Evolutionary conservation across 352 stramenopile species (phyloP).

Genomic region (Halophytophthora polymorphica): DNA sequence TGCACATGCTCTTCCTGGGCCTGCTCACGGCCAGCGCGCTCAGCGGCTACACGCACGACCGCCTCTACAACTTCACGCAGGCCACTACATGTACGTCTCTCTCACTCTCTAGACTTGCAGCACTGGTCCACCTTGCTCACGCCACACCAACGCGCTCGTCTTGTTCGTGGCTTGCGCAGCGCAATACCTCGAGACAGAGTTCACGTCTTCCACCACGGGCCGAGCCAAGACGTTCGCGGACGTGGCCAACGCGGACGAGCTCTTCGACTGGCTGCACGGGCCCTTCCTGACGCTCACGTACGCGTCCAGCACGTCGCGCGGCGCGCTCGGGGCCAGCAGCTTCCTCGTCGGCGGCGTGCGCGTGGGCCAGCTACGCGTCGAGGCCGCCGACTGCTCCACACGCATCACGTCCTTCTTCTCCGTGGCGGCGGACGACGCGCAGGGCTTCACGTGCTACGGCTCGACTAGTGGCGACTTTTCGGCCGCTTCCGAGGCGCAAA

Average conservation of each 20-base stretch:
- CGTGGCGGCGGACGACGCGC: neutral
- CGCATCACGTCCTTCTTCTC: conserved; percentile 30
- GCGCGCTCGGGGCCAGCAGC: conserved; percentile 14
- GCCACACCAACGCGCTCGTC: neutral
- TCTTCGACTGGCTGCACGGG: conserved; percentile 15
- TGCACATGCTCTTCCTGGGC: conserved; percentile 47
- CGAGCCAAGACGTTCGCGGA: conserved; percentile 10
- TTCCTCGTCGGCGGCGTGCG: conserved; percentile 42
- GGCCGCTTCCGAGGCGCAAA: conserved; percentile 1
- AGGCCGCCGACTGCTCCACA: conserved; percentile 29
- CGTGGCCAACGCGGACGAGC: conserved; percentile 6
- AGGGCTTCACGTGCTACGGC: conserved; percentile 7
- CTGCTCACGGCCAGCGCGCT: conserved; percentile 36
- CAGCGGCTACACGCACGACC: conserved; percentile 25
- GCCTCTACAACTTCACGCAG: conserved; percentile 32
- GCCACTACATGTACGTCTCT: conserved; percentile 28
- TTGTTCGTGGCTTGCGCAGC: conserved; percentile 1
- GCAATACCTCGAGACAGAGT: conserved; percentile 14
- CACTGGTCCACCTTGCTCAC: too few species aligned
- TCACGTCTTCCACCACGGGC: conserved; percentile 8
- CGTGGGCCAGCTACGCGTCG: conserved; percentile 44
- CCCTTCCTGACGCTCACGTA: conserved; percentile 14
- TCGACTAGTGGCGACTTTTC: conserved; percentile 18
- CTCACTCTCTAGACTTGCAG: neutral
- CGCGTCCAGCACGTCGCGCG: neutral